A percentile compares a stretch with the other conserved stretches of the same genome.
Evolutionary conservation across 2,329 filamentous ascomycete species (phyloP).

Genomic region (Ophiostoma himal-ulmi): DNA sequence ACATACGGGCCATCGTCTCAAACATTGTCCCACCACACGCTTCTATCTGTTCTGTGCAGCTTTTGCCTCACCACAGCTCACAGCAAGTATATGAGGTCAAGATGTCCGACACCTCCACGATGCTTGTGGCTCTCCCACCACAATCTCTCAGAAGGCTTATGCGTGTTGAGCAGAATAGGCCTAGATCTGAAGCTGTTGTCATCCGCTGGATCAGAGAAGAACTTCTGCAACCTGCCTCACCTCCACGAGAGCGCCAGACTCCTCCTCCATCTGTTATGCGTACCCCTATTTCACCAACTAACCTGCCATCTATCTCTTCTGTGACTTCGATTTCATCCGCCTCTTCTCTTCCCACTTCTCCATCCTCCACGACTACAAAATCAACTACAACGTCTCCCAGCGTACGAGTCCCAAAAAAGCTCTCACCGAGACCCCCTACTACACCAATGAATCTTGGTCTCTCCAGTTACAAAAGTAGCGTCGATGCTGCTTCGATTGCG

Average conservation of each 20-base stretch:
- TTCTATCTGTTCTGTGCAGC: conserved; percentile 33
- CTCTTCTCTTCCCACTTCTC: neutral
- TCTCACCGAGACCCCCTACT: neutral
- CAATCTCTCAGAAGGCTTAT: conserved; percentile 40
- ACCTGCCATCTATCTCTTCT: neutral
- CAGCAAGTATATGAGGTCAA: conserved; percentile 41
- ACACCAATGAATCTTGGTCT: neutral
- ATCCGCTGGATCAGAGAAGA: conserved; percentile 40
- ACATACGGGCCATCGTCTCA: conserved; percentile 36
- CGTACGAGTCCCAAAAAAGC: neutral
- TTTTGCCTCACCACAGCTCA: conserved; percentile 32
- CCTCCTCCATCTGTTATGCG: neutral
- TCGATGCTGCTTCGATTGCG: neutral
- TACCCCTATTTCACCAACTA: neutral
- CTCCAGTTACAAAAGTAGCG: neutral
- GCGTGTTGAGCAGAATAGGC: conserved; percentile 42
- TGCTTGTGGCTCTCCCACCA: conserved; percentile 42
- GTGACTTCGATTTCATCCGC: neutral
- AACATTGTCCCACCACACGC: conserved; percentile 30
- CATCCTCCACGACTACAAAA: neutral
- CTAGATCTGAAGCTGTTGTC: conserved; percentile 42
- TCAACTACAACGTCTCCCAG: neutral
- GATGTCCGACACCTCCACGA: conserved; percentile 37
- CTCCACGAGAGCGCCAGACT: neutral
- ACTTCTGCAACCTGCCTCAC: neutral